phyloP scores from a whole-genome alignment of 1,284 basidiomycete species.

The Cutaneotrichosporon mucoides region DNA sequence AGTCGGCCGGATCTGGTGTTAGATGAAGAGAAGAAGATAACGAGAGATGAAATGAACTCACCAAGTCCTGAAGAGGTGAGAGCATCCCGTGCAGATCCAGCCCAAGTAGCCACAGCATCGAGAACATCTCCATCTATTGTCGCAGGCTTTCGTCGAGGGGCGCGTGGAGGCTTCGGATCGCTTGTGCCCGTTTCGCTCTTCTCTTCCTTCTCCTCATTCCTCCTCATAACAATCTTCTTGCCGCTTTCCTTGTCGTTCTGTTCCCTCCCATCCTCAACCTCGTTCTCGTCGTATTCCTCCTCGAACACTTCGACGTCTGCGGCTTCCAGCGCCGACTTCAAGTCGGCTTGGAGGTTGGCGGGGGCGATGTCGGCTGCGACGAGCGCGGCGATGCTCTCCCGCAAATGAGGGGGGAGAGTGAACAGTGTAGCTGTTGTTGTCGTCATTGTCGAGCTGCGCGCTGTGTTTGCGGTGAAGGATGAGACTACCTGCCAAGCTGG shows the following conservation, averaged over 20 bases:
- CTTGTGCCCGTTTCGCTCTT: too few species aligned
- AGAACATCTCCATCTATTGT: conserved; percentile 22
- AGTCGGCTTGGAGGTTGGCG: conserved; percentile 13
- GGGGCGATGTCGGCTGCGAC: conserved; percentile 19
- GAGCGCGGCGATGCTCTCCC: conserved; percentile 27
- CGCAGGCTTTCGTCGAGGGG: neutral
- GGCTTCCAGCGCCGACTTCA: conserved; percentile 8
- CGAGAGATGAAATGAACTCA: too few species aligned
- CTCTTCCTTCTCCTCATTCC: neutral
- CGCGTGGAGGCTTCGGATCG: neutral
- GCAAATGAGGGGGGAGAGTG: conserved; percentile 34
- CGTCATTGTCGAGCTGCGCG: neutral
- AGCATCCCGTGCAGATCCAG: neutral
- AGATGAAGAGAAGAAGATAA: too few species aligned
- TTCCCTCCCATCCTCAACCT: neutral
- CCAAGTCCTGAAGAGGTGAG: conserved; percentile 16
- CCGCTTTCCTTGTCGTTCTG: neutral
- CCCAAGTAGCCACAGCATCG: conserved; percentile 20
- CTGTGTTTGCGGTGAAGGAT: too few species aligned
- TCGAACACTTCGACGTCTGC: conserved; percentile 14
- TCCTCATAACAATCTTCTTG: too few species aligned
- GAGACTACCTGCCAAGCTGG: too few species aligned
- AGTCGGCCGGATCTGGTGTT: conserved; percentile 28
- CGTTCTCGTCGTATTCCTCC: neutral
- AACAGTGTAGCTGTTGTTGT: conserved; percentile 17